Evolutionary conservation across 768 basidiomycete species (phyloP).

Genomic region (Hygrocybe punicea): DNA sequence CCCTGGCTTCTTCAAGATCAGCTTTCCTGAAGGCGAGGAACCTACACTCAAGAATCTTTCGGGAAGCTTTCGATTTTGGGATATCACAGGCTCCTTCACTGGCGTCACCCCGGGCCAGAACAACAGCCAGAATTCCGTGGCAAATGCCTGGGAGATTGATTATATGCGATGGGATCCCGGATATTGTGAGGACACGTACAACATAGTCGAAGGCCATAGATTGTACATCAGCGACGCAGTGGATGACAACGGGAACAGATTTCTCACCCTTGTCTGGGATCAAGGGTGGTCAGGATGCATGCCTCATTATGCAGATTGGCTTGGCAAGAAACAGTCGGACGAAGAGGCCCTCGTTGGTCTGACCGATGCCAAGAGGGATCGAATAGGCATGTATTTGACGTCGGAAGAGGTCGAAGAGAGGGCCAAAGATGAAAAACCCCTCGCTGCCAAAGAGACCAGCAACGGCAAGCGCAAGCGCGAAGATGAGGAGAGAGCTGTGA

Average conservation of each 20-base stretch:
- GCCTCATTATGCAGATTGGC: slow-evolving; percentile 4
- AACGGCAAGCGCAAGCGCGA: not conserved
- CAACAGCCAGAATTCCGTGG: not conserved
- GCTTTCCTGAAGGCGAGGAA: not conserved
- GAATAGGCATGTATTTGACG: not conserved
- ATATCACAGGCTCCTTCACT: not conserved
- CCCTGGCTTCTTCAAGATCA: not conserved
- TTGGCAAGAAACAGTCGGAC: not conserved
- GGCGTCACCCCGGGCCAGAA: not conserved
- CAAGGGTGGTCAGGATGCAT: slow-evolving; percentile 24
- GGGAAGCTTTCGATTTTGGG: not conserved
- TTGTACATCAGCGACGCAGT: not conserved
- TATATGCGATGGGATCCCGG: not conserved
- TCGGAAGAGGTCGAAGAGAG: not conserved
- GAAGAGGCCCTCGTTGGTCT: not conserved
- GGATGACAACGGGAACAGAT: slow-evolving; percentile 3
- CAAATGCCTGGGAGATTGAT: not conserved
- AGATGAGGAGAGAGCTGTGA: not conserved
- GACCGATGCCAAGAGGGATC: not conserved
- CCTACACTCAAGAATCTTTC: not conserved
- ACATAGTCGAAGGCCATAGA: not conserved
- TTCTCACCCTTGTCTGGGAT: not conserved
- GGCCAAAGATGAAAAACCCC: not conserved
- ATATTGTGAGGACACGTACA: not conserved
- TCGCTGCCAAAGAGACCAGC: not conserved